Conservation (phyloP, 202 grass and related monocot species). For the Cymbopogon flexuosus region DNA sequence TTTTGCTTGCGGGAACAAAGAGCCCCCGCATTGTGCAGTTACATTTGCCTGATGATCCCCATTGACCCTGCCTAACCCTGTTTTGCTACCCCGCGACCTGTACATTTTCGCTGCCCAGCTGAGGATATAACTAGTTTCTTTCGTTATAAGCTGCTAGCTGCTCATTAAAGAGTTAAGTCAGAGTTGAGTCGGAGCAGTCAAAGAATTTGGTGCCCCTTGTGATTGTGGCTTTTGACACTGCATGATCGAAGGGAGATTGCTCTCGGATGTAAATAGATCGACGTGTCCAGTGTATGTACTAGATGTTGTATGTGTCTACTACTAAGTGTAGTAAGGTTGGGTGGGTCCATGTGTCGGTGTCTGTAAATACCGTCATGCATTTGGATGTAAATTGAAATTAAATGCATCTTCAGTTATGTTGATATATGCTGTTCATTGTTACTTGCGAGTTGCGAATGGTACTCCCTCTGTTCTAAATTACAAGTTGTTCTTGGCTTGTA, state of each 20-base stretch:
- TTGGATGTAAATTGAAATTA: conserved; percentile 25
- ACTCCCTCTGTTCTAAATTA: neutral
- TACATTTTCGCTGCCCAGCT: conserved; percentile 27
- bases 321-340: conserved; percentile 15
- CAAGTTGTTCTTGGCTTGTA: neutral
- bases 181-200: neutral
- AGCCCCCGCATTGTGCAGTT: conserved; percentile 46
- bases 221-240: conserved; percentile 52
- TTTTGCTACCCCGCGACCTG: conserved; percentile 28
- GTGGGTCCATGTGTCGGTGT: neutral
- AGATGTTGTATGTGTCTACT: conserved; percentile 17
- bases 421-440: neutral
- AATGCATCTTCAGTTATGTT: conserved; percentile 1
- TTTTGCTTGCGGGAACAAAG: conserved; percentile 66
- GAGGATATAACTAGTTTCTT: conserved; percentile 37
- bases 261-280: conserved; percentile 40
- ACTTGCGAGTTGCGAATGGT: neutral
- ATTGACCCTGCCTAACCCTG: neutral
- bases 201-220: neutral
- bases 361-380: conserved; percentile 40
- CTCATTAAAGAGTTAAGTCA: neutral
- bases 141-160: conserved; percentile 29
- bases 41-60: conserved; percentile 50
- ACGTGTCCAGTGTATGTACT: conserved; percentile 26
- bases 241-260: conserved; percentile 40